Evolutionary conservation across 306 rosid species (phyloP), one percentile per base, ranked within the genome.

Genomic region (Quercus gilva): DNA sequence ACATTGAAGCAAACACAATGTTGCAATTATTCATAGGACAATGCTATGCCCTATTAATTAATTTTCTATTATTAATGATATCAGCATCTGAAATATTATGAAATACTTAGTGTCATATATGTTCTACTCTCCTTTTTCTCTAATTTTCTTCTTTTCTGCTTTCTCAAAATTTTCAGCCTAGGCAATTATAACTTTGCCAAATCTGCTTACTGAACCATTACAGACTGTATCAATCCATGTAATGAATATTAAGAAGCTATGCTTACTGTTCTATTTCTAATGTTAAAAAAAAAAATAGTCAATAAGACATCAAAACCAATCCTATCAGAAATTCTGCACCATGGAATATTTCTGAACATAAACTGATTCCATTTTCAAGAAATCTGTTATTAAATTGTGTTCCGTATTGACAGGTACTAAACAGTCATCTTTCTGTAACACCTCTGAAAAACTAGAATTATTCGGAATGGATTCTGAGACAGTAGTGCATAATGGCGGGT

Each of bases 401-500:
- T 7, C 33, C 71, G 8, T 33, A 19, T 17, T 65, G 33, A 31
- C 49, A 65, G 49, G 9, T 61, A 49, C 26, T 60, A 60, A 23
- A 5, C 19, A 31, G 51, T 31, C 71, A 65, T 65, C 71, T 18
- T 65, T 65, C 35, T 33, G 13, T 19, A 10, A 31, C 58, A 19
- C 57, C 23, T 25, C 57, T 26, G 29, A 26, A 70, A 57, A 20
- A 74, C 33, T 10, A 61, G 79, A 85, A 84, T 31, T 60, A 35
- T 11, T 78, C 51, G 67, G 76, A 79, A 92, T 94, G 98, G 91
- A 87, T 23, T 78, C 84, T 31, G 92, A 85, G 77, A 53, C 73
- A 55, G 89, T 88, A 72, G 88, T 75, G 72, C 99, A 94, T 61
- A 75, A 43, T 20, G 99, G 99, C 35, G 95, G 97, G 12, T 94